Percentiles rank a stretch among this genome's conserved stretches.
phyloP scores from a whole-genome alignment of 2,329 filamentous ascomycete genomes.

The Myrmaecium sp. region DNA sequence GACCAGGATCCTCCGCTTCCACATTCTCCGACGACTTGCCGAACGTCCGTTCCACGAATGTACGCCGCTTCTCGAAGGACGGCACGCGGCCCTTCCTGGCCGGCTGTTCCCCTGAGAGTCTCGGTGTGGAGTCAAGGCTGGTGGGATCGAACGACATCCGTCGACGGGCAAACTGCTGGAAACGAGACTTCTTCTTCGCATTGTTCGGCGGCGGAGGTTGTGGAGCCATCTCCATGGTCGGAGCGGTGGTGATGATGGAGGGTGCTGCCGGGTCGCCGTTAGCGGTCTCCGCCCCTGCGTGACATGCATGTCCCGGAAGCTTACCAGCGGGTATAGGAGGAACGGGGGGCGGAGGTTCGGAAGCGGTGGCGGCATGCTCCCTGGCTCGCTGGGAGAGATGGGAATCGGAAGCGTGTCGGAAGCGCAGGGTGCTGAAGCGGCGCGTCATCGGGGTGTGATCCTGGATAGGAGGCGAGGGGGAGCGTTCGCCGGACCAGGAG shows the following conservation, averaged over 20 bases:
- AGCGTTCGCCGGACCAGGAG: constrained; percentile 9
- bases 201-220: constrained; percentile 10
- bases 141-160: constrained; percentile 21
- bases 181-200: constrained; percentile 14
- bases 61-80: constrained; percentile 7
- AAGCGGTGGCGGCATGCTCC: constrained; percentile 42
- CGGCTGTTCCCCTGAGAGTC: not conserved
- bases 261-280: constrained; percentile 25
- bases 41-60: constrained; percentile 19
- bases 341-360: constrained; percentile 32
- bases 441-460: constrained; percentile 24
- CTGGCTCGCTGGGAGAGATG: constrained; percentile 65
- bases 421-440: constrained; percentile 55
- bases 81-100: not conserved
- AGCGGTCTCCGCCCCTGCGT: no score
- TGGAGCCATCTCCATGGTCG: constrained; percentile 38
- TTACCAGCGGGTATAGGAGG: constrained; percentile 22
- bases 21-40: not conserved
- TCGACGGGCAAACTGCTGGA: constrained; percentile 19
- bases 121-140: constrained; percentile 1
- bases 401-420: constrained; percentile 84
- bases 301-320: constrained; percentile 3
- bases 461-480: constrained; percentile 16
- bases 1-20: constrained; percentile 29
- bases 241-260: constrained; percentile 79